phyloP scores from a whole-genome alignment of 2,329 filamentous ascomycete genomes.

The Parastagonospora nodorum region DNA sequence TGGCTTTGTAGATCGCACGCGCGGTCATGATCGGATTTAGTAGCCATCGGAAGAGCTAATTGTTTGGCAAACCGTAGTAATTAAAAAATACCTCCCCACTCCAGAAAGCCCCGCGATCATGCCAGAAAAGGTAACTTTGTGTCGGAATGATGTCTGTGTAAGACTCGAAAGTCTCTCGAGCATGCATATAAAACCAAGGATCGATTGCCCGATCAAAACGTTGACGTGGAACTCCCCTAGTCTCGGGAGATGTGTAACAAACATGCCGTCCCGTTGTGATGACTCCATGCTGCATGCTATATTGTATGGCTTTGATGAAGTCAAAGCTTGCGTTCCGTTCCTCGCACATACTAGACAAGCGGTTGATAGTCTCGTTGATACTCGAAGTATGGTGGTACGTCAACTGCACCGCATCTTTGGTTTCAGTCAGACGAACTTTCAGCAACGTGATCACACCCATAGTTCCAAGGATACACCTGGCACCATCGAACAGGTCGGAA shows the following conservation, averaged over 20 bases:
- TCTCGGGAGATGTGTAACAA: neutral
- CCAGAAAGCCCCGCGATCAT: conserved; percentile 70
- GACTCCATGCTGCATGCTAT: conserved; percentile 22
- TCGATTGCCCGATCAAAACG: conserved; percentile 45
- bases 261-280: conserved; percentile 8
- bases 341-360: conserved; percentile 40
- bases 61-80: conserved; percentile 64
- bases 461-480: conserved; percentile 66
- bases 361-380: conserved; percentile 46
- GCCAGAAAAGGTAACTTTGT: conserved; percentile 70
- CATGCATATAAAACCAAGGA: conserved; percentile 54
- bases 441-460: conserved; percentile 65
- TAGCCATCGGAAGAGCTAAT: conserved; percentile 58
- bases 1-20: conserved; percentile 62
- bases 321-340: conserved; percentile 38
- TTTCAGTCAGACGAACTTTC: conserved; percentile 49
- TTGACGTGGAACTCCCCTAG: neutral
- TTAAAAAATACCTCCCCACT: conserved; percentile 61
- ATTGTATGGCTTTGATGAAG: conserved; percentile 54
- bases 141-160: conserved; percentile 55
- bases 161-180: neutral
- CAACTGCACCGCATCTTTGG: conserved; percentile 50
- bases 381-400: conserved; percentile 50
- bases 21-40: conserved; percentile 65
- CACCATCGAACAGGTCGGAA: conserved; percentile 65